Evolutionary conservation across 139 green algal genomes (phyloP).

Genomic region (Chlorokybus atmophyticus): DNA sequence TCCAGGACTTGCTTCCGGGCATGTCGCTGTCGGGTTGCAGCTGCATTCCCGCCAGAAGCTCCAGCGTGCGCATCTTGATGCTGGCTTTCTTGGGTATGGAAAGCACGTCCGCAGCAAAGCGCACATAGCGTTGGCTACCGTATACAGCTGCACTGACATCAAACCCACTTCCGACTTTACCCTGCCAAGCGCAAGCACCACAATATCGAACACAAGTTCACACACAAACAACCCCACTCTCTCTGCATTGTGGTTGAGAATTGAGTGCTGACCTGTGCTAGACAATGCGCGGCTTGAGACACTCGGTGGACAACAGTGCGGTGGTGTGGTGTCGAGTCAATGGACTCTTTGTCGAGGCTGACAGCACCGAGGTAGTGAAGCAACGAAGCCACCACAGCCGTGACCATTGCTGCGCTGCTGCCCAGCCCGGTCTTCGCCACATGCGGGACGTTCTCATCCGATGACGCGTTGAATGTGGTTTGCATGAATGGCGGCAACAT

Average conservation of each 20-base stretch:
- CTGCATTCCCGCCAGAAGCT: too few species aligned
- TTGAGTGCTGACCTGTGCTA: constrained; percentile 8
- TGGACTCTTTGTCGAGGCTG: too few species aligned
- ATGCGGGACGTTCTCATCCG: background rate
- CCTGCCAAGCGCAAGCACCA: background rate
- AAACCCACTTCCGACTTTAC: constrained; percentile 25
- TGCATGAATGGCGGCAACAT: too few species aligned
- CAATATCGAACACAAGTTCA: background rate
- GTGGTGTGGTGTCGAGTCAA: too few species aligned
- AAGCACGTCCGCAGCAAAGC: constrained; percentile 17
- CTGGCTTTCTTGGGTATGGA: background rate
- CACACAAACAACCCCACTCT: background rate
- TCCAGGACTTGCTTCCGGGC: too few species aligned
- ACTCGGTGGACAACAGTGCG: constrained; percentile 12
- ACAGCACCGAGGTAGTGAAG: constrained; percentile 21
- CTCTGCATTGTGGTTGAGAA: too few species aligned
- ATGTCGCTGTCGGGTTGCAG: too few species aligned
- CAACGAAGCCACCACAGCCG: constrained; percentile 9
- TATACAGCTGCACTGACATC: constrained; percentile 25
- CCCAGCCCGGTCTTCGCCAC: constrained; percentile 26
- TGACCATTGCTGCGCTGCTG: constrained; percentile 23
- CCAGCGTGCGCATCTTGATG: background rate
- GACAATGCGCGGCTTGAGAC: constrained; percentile 21
- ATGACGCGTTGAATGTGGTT: too few species aligned
- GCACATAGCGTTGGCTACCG: constrained; percentile 27